phyloP scores from a whole-genome alignment of 352 stramenopile species.

The Pythium graminicola region DNA sequence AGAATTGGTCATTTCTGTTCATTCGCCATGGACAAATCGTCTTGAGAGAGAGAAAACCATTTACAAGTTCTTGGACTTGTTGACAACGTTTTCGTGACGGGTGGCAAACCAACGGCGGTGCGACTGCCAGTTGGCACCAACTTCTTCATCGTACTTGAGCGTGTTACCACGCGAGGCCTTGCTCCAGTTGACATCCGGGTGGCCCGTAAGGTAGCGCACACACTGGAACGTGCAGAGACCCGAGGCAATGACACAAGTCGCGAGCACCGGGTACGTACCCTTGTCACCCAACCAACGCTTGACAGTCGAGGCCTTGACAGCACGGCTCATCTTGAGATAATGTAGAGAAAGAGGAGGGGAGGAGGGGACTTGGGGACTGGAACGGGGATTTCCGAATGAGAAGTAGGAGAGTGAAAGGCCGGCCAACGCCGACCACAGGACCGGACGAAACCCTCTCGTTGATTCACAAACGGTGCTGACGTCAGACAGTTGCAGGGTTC shows the following conservation, averaged over 20 bases:
- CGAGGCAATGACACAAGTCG: slow-evolving; percentile 57
- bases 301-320: slow-evolving; percentile 39
- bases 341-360: no score
- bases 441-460: no score
- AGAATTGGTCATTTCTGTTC: background rate
- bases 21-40: background rate
- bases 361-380: slow-evolving; percentile 26
- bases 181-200: slow-evolving; percentile 75
- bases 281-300: slow-evolving; percentile 75
- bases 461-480: slow-evolving; percentile 19
- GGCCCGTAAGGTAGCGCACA: slow-evolving; percentile 54
- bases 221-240: slow-evolving; percentile 68
- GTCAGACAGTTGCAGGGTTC: slow-evolving; percentile 6
- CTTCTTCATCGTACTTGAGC: slow-evolving; percentile 59
- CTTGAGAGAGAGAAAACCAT: background rate
- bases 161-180: slow-evolving; percentile 70
- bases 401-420: slow-evolving; percentile 4
- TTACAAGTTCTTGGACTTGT: slow-evolving; percentile 68
- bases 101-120: slow-evolving; percentile 67
- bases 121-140: slow-evolving; percentile 62
- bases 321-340: slow-evolving; percentile 37
- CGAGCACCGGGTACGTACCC: slow-evolving; percentile 67
- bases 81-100: slow-evolving; percentile 68
- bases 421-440: slow-evolving; percentile 13
- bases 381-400: slow-evolving; percentile 67